Evolutionary conservation across 2,329 filamentous ascomycete genomes (phyloP), one percentile per base, ranked within the genome.

Genomic region (Sordariomycetes sp.): DNA sequence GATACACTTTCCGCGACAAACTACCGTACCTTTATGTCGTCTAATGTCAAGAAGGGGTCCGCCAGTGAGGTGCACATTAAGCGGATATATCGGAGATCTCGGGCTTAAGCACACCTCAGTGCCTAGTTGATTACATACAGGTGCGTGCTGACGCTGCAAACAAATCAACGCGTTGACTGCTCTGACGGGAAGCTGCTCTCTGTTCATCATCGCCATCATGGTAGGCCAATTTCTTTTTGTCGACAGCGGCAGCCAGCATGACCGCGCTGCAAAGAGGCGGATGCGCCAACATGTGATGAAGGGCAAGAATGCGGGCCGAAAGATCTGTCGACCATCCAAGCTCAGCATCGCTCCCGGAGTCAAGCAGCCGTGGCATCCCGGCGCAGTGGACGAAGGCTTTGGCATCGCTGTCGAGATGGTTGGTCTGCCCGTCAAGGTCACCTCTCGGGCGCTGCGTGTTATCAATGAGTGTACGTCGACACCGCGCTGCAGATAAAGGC

Each of bases 251-350:
- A 14, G 10, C 3, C 23, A 25, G 14, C 23, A 25, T 25, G 23
- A 25, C 23, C 23, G 23, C 23, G 6, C 4, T 14, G 23, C 23
- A 3, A 42, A 39, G 30, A 39, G 55, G 21, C 59, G 38, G 9
- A 36, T 45, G 35, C 42, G 42, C 15, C 37, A 37, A 11, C 45
- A 47, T 37, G 45, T 46, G 5, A 47, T 46, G 43, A 42, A 39
- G 17, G 43, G 45, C 33, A 46, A 46, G 32, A 47, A 47, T 39
- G 36, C 32, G 3, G 45, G 45, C 9, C 44, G 46, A 33, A 41
- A 34, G 21, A 20, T 44, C 12, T 35, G 42, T 21, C 40, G 46
- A 12, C 37, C 24, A 5, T 44, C 43, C 9, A 30, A 33, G 15
- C 21, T 18, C 11, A 17, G 23, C 10, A 25, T n/a, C 10, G 24